Conservation (phyloP, 2,329 filamentous ascomycete genomes). For the Epichloe festucae region DNA sequence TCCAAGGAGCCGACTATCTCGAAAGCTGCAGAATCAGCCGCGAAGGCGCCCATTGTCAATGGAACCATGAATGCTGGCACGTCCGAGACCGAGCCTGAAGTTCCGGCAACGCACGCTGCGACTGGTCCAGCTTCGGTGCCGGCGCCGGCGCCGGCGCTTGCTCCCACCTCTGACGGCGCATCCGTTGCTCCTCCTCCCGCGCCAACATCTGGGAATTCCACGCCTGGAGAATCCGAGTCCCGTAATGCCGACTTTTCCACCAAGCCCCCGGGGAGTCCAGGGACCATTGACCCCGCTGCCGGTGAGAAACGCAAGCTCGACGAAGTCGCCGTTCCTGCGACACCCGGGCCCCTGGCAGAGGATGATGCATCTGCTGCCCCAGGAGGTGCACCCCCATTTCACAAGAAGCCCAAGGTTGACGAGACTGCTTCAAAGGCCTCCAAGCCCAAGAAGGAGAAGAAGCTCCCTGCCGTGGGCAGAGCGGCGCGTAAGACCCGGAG, state of each 20-base stretch:
- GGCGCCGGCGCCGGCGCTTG: slow-evolving; percentile 4
- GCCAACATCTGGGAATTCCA: background rate
- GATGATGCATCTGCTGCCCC: slow-evolving; percentile 8
- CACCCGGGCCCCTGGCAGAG: slow-evolving; percentile 6
- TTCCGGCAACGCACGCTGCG: slow-evolving; percentile 4
- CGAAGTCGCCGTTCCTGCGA: slow-evolving; percentile 14
- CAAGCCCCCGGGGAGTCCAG: slow-evolving; percentile 7
- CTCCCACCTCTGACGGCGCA: slow-evolving; percentile 4
- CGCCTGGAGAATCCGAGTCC: background rate
- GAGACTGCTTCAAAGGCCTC: slow-evolving; percentile 16
- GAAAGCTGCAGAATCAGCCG: too few relatives aligned
- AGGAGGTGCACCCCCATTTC: slow-evolving; percentile 9
- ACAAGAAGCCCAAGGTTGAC: slow-evolving; percentile 30
- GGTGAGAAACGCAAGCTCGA: slow-evolving; percentile 30
- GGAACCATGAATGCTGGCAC: background rate
- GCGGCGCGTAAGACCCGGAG: slow-evolving; percentile 30
- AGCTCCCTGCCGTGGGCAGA: slow-evolving; percentile 19
- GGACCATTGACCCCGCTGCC: slow-evolving; percentile 8
- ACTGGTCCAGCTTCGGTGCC: slow-evolving; percentile 3
- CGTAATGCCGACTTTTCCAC: slow-evolving; percentile 2
- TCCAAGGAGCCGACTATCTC: background rate
- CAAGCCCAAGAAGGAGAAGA: slow-evolving; percentile 25
- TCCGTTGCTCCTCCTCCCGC: slow-evolving; percentile 1
- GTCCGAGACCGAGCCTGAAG: background rate
- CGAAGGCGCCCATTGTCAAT: background rate